A percentile compares a stretch with the other conserved stretches of the same genome.
phyloP scores from a whole-genome alignment of 306 rosid genomes.

The Trifolium dubium region DNA sequence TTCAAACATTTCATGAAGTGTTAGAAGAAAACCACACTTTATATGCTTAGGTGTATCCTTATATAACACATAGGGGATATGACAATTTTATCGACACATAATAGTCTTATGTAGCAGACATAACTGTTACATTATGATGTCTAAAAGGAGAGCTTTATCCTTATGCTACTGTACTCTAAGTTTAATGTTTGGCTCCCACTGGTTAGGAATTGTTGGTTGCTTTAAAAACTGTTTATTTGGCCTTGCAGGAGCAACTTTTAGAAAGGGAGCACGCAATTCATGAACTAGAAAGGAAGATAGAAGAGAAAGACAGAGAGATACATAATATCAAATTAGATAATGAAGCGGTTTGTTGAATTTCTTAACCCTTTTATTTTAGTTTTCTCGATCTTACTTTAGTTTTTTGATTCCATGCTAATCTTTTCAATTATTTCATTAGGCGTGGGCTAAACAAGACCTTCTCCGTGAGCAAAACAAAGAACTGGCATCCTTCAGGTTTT shows the following conservation, averaged over 20 bases:
- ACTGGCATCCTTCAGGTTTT: slow-evolving; percentile 82
- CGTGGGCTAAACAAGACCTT: slow-evolving; percentile 96
- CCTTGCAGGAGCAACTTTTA: slow-evolving; percentile 76
- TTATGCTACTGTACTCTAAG: slow-evolving; percentile 12
- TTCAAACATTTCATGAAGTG: slow-evolving; percentile 19
- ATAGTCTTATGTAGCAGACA: slow-evolving; percentile 8
- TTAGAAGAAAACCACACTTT: slow-evolving; percentile 7
- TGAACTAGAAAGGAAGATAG: slow-evolving; percentile 84
- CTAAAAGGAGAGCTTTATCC: slow-evolving; percentile 4
- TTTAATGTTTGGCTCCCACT: slow-evolving; percentile 9
- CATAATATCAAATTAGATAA: slow-evolving; percentile 83
- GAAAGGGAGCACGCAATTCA: slow-evolving; percentile 75
- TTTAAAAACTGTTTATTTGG: slow-evolving; percentile 46
- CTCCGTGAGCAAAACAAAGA: slow-evolving; percentile 89
- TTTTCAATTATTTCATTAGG: slow-evolving; percentile 53
- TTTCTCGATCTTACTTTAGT: background rate
- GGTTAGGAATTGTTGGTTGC: slow-evolving; percentile 18
- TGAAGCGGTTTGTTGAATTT: slow-evolving; percentile 78
- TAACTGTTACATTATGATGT: slow-evolving; percentile 12
- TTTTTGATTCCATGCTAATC: slow-evolving; percentile 18
- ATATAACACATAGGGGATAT: background rate
- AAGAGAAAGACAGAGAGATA: slow-evolving; percentile 87
- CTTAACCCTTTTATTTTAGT: background rate
- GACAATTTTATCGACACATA: slow-evolving; percentile 24
- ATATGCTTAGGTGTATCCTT: background rate